phyloP scores from a whole-genome alignment of 805 yeast species.

The Wickerhamomyces queroliae region DNA sequence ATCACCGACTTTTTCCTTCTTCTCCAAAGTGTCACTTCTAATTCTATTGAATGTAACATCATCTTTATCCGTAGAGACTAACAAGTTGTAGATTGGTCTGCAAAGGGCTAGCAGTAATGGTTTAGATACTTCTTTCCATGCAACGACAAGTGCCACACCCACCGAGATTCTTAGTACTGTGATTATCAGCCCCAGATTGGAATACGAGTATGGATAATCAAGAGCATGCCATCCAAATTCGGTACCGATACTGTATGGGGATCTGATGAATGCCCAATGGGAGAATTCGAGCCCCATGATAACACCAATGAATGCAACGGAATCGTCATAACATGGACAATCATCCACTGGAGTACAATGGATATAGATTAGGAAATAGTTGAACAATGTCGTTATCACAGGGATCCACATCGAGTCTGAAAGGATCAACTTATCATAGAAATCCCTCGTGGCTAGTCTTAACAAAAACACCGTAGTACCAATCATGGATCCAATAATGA shows the following conservation, averaged over 20 bases:
- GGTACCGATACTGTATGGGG: slow-evolving; percentile 6
- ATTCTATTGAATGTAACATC: slow-evolving; percentile 16
- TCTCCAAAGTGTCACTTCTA: slow-evolving; percentile 17
- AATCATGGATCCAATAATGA: slow-evolving; percentile 55
- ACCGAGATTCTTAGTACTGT: slow-evolving; percentile 43
- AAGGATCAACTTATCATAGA: slow-evolving; percentile 42
- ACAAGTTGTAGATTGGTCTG: slow-evolving; percentile 46
- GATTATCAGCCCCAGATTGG: slow-evolving; percentile 35
- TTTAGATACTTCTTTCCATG: slow-evolving; percentile 75
- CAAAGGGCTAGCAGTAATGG: slow-evolving; percentile 53
- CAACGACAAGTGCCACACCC: slow-evolving; percentile 57
- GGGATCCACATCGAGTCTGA: slow-evolving; percentile 25
- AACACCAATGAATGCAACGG: slow-evolving; percentile 90
- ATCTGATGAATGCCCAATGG: slow-evolving; percentile 21
- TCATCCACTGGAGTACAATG: slow-evolving; percentile 87
- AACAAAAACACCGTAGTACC: slow-evolving; percentile 52
- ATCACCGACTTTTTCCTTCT: slow-evolving; percentile 19
- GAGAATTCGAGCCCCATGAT: slow-evolving; percentile 64
- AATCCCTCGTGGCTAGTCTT: slow-evolving; percentile 33
- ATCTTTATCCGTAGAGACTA: slow-evolving; percentile 13
- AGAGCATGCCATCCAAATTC: slow-evolving; percentile 19
- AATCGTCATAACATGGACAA: slow-evolving; percentile 95
- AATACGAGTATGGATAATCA: slow-evolving; percentile 35
- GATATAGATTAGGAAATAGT: slow-evolving; percentile 48
- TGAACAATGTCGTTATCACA: slow-evolving; percentile 29